Percentiles rank a stretch among this genome's conserved stretches.
phyloP scores from a whole-genome alignment of 306 rosid genomes.

The Abrus precatorius region DNA sequence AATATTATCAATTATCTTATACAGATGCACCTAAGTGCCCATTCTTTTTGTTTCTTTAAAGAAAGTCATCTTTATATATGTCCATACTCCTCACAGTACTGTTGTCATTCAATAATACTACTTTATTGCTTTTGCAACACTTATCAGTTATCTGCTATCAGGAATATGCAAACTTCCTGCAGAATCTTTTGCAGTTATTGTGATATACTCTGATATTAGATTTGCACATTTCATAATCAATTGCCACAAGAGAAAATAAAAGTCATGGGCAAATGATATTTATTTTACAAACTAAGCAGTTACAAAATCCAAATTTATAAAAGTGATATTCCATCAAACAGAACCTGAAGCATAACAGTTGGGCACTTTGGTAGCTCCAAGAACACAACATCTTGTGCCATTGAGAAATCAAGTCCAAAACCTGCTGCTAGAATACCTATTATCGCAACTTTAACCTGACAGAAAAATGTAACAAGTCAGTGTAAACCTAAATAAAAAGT shows the following conservation, averaged over 20 bases:
- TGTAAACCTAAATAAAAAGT: slow-evolving; percentile 18
- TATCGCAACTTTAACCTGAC: slow-evolving; percentile 90
- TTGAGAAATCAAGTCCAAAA: slow-evolving; percentile 91
- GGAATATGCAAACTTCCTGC: slow-evolving; percentile 33
- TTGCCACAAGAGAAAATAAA: slow-evolving; percentile 34
- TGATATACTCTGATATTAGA: slow-evolving; percentile 19
- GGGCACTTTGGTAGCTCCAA: slow-evolving; percentile 93
- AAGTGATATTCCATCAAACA: slow-evolving; percentile 38
- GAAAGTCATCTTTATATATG: slow-evolving; percentile 27
- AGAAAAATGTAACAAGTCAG: slow-evolving; percentile 38
- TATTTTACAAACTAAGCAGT: slow-evolving; percentile 2
- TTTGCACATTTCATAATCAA: slow-evolving; percentile 13
- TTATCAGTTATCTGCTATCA: slow-evolving; percentile 30
- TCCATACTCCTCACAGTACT: background rate
- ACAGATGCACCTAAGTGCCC: background rate
- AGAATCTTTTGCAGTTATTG: slow-evolving; percentile 17
- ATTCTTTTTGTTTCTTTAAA: slow-evolving; percentile 35
- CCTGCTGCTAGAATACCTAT: slow-evolving; percentile 95
- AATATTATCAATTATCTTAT: slow-evolving; percentile 26
- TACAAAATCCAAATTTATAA: slow-evolving; percentile 21
- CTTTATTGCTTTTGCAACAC: slow-evolving; percentile 33
- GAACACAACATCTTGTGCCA: slow-evolving; percentile 92
- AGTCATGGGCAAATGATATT: slow-evolving; percentile 24
- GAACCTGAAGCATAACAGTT: slow-evolving; percentile 90
- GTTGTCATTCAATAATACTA: slow-evolving; percentile 26